Base-by-base conservation (phyloP, 73 alveolate genomes). In the Paramecium tetraurelia region DNA sequence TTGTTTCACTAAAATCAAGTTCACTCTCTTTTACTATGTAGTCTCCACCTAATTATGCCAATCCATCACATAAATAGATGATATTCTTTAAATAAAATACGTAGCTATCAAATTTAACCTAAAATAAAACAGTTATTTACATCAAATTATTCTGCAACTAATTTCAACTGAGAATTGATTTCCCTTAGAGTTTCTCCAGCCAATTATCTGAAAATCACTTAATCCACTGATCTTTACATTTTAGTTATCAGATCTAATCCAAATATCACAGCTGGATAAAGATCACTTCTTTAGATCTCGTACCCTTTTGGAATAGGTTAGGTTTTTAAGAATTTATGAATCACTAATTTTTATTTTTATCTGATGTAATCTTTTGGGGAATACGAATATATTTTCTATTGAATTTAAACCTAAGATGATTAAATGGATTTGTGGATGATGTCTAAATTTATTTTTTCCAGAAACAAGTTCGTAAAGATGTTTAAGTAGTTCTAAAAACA, bases 121-220 rank as follows among this genome's bases (percentile, higher is more conserved):
- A 44, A 38, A n/a, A 36, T 36, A 12, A 1, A 0, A 24, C 7
- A 24, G 20, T 16, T 20, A 3, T 24, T 8, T 80, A 80, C 90
- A 38, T 41, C 70, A 80, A 31, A 46, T 31, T 80, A 5, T 44
- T 80, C 90, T 18, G 90, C 90, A 3, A 80, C 72, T 24, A 20
- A 12, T 80, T 80, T 80, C 27, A 80, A 41, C 12, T 80, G 16
- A 44, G 46, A 31, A 80, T 80, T 80, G 0, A 80, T 80, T 80
- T 80, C 90, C 27, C 90, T 80, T 27, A 80, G 46, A 21, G 57
- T 27, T 80, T 80, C 90, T 20, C 90, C 90, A 3, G 90, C 90
- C 48, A 80, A 80, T 80, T 80, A 80, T 41, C 50, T 44, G 20
- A 80, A 80, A 3, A 80, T 80, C 1, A 14, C 57, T 24, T 80